phyloP scores from a whole-genome alignment of 2,329 filamentous ascomycete species.

The Mollisia scopiformis region DNA sequence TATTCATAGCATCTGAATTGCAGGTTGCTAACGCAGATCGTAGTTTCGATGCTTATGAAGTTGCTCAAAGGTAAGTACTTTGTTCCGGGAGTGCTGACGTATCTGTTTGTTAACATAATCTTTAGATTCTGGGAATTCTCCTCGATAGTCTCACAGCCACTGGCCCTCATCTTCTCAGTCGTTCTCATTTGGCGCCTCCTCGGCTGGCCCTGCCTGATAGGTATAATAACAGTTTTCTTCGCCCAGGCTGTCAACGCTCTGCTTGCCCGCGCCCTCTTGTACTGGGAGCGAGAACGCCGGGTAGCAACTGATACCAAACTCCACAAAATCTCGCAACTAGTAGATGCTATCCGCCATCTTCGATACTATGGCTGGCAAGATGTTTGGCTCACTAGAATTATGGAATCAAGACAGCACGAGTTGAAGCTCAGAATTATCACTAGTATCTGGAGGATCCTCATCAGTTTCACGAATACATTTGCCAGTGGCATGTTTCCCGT shows the following conservation, averaged over 20 bases:
- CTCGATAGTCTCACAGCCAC: slow-evolving; percentile 72
- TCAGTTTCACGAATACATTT: slow-evolving; percentile 71
- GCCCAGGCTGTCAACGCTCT: slow-evolving; percentile 72
- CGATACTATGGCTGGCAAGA: slow-evolving; percentile 71
- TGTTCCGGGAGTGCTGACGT: not conserved
- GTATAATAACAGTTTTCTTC: slow-evolving; percentile 68
- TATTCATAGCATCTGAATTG: not conserved
- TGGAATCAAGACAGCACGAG: slow-evolving; percentile 69
- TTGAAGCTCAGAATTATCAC: slow-evolving; percentile 66
- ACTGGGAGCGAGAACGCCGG: slow-evolving; percentile 72
- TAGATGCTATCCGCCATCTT: slow-evolving; percentile 55
- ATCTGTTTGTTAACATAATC: not conserved
- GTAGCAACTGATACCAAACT: slow-evolving; percentile 76
- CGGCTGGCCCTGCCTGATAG: slow-evolving; percentile 77
- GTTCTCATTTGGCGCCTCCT: slow-evolving; percentile 77
- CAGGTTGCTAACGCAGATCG: slow-evolving; percentile 10
- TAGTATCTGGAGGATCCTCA: slow-evolving; percentile 62
- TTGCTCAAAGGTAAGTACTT: slow-evolving; percentile 58
- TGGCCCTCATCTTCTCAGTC: slow-evolving; percentile 75
- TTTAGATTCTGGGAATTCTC: slow-evolving; percentile 82
- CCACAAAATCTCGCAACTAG: slow-evolving; percentile 81
- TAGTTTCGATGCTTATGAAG: slow-evolving; percentile 72
- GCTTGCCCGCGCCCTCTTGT: slow-evolving; percentile 67
- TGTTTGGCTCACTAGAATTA: slow-evolving; percentile 71
- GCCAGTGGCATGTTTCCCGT: slow-evolving; percentile 78